Conservation (phyloP, 1,284 basidiomycete species). For the Kwoniella shivajii region DNA sequence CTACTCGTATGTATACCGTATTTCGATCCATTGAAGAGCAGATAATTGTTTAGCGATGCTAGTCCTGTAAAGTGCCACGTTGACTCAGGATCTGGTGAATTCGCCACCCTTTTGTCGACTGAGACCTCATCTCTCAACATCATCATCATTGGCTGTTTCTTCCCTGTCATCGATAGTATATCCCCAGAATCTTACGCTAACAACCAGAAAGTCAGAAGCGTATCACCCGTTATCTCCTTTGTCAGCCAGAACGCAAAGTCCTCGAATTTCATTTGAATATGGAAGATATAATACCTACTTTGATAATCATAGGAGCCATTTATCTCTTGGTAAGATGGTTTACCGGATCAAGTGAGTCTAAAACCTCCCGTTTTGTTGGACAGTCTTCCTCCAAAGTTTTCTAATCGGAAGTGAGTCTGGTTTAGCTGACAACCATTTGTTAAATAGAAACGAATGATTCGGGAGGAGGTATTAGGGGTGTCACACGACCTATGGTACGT, state of each 20-base stretch:
- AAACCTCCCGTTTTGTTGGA: not conserved
- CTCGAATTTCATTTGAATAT: slow-evolving; percentile 5
- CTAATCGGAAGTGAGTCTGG: not conserved
- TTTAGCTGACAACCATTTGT: slow-evolving; percentile 10
- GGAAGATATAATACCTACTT: slow-evolving; percentile 47
- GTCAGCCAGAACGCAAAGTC: not conserved
- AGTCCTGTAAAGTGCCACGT: not conserved
- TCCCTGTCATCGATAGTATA: not conserved
- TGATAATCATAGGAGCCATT: slow-evolving; percentile 44
- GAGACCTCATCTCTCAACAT: not conserved
- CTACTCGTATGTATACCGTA: too few species aligned
- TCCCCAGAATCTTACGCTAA: not conserved
- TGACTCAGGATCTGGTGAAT: not conserved
- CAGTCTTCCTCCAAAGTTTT: not conserved
- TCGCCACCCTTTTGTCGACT: too few species aligned
- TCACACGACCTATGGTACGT: slow-evolving; percentile 46
- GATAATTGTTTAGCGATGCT: not conserved
- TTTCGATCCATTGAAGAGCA: too few species aligned
- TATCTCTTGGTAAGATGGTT: slow-evolving; percentile 43
- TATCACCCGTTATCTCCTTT: not conserved
- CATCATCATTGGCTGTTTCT: not conserved
- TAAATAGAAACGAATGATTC: slow-evolving; percentile 14
- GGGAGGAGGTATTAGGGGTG: slow-evolving; percentile 35
- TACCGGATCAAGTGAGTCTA: slow-evolving; percentile 35
- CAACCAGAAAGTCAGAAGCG: not conserved